Conservation (phyloP, 2,329 filamentous ascomycete genomes). For the Aureobasidium vineae region DNA sequence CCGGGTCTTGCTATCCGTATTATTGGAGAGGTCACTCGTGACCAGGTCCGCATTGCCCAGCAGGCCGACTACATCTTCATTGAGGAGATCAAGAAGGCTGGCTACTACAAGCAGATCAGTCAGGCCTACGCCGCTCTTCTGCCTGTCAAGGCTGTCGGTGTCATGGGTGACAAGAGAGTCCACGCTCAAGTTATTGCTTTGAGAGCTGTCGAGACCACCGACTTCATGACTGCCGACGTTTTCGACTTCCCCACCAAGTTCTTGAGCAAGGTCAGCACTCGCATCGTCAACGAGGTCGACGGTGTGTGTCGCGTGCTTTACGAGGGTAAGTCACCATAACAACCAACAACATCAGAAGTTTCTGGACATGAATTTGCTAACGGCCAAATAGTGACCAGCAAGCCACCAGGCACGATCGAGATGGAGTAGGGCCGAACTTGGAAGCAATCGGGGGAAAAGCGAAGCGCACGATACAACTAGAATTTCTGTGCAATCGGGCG, state of each 20-base stretch:
- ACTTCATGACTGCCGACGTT: constrained; percentile 74
- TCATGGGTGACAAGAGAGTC: constrained; percentile 68
- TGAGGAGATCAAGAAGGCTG: constrained; percentile 67
- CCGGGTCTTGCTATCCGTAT: constrained; percentile 75
- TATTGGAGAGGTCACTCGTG: constrained; percentile 77
- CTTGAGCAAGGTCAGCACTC: constrained; percentile 61
- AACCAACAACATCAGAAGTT: constrained; percentile 1
- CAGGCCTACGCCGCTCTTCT: constrained; percentile 70
- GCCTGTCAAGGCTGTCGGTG: constrained; percentile 63
- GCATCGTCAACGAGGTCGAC: constrained; percentile 74
- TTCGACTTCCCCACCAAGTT: constrained; percentile 65
- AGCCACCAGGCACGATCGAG: constrained; percentile 71
- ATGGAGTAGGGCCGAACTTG: constrained; percentile 56
- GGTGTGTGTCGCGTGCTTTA: constrained; percentile 71
- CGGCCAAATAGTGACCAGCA: constrained; percentile 54
- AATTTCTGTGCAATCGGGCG: constrained; percentile 11
- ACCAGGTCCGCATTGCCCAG: constrained; percentile 75
- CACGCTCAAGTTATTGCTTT: constrained; percentile 62
- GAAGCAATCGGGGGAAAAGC: constrained; percentile 15
- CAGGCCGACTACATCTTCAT: constrained; percentile 78
- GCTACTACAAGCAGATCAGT: constrained; percentile 68
- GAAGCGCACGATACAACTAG: constrained; percentile 19
- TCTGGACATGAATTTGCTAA: constrained; percentile 26
- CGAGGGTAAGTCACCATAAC: constrained; percentile 54
- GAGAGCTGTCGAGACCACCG: constrained; percentile 60